Evolutionary conservation across 2,329 filamentous ascomycete species (phyloP).

Genomic region (Fusarium protoensiforme): DNA sequence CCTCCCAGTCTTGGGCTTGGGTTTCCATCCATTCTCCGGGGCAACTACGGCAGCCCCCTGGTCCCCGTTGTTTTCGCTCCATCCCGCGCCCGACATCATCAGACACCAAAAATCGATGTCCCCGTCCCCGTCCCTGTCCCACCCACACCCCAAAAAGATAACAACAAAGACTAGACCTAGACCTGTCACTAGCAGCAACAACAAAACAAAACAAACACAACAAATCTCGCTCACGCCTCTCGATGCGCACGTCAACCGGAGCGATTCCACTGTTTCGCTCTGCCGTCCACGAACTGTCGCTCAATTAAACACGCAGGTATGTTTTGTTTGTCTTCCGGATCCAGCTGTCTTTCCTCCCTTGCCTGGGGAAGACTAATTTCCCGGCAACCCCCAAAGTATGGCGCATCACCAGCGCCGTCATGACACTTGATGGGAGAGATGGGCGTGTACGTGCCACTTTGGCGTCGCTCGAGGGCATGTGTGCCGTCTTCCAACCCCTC

Average conservation of each 20-base stretch:
- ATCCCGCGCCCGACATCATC: slow-evolving; percentile 32
- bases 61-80: slow-evolving; percentile 27
- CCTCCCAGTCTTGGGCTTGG: slow-evolving; percentile 3
- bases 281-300: slow-evolving; percentile 30
- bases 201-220: not conserved
- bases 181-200: not conserved
- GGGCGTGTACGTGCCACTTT: slow-evolving; percentile 26
- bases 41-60: slow-evolving; percentile 40
- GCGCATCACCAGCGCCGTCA: slow-evolving; percentile 17
- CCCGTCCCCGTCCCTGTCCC: not conserved
- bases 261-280: slow-evolving; percentile 25
- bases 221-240: slow-evolving; percentile 20
- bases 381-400: slow-evolving; percentile 21
- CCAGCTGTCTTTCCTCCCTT: not conserved
- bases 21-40: slow-evolving; percentile 26
- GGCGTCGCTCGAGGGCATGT: slow-evolving; percentile 11
- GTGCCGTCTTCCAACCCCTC: slow-evolving; percentile 6
- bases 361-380: not conserved
- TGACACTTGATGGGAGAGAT: slow-evolving; percentile 24
- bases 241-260: slow-evolving; percentile 35
- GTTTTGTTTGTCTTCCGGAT: not conserved
- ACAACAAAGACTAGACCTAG: not conserved
- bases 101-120: slow-evolving; percentile 5
- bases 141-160: not conserved
- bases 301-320: slow-evolving; percentile 33